Evolutionary conservation across 768 basidiomycete genomes (phyloP), one percentile per base, ranked within the genome.

Genomic region (Tulasnella sp.): DNA sequence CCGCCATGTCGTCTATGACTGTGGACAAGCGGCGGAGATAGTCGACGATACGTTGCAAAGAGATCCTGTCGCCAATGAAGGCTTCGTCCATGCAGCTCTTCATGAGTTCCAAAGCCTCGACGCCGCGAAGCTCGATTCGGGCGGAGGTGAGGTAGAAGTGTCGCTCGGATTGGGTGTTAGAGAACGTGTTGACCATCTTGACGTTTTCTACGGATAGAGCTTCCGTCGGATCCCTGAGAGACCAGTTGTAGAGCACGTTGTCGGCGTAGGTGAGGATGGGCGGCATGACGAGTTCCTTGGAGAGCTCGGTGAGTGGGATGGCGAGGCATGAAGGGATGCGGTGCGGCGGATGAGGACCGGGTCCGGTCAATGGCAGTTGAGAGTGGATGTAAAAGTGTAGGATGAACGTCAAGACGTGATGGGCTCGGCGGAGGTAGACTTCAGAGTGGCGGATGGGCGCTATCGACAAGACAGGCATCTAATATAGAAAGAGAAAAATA

Each of bases 191-290:
- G 2, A 79, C 75, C 51, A 81, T 81, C 67, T 88, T 88, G 73
- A 96, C 86, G 81, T 94, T 98, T 6, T 71, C 42, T 13, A 75
- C 37, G 13, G 77, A 67, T 29, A 80, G 18, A 3, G 79, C 77
- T 11, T 39, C 29, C 3, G 70, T n/a, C 2, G 79, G 79, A 77
- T 84, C 80, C 16, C 46, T 61, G 29, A 80, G 67, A 5, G 73
- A 69, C 83, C 83, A 86, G 83, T 97, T 97, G 85, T 95, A 98
- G 37, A 98, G 88, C 10, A 98, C 95, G 39, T 91, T 92, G 83
- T 97, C 95, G 13, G 95, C 91, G 83, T 95, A 98, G 4, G 95
- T 98, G 78, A 95, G 87, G 55, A 97, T 86, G 0, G 96, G 95
- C 0, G 96, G 96, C 1, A 98, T 85, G 76, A 92, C 90, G 13